Percentiles rank a stretch among this genome's conserved stretches.
These are phyloP conservation scores for Penicillium coffeae DNA, from an alignment of 495 filamentous ascomycete genomes.

Conservation along the genomic window DNA sequence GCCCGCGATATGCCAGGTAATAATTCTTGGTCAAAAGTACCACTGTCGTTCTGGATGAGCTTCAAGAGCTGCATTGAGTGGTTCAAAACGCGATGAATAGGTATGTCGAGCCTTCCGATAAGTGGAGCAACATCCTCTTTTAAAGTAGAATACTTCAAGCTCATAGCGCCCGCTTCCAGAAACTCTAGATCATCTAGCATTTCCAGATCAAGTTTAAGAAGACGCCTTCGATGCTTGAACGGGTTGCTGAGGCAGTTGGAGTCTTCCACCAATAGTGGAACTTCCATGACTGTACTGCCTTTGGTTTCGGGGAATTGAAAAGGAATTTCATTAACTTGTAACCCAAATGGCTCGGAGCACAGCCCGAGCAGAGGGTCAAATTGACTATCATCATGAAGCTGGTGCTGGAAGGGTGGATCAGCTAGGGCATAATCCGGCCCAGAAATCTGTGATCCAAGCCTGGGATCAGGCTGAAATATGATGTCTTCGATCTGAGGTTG, in stretches of 20 bases:
- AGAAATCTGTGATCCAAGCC: background rate
- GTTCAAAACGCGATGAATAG: conserved; percentile 16
- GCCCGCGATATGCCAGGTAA: background rate
- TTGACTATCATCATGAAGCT: background rate
- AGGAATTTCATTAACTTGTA: background rate
- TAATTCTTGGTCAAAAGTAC: background rate
- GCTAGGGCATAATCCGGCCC: background rate
- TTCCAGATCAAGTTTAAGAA: conserved; percentile 14
- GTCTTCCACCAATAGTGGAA: background rate
- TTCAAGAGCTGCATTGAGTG: conserved; percentile 18
- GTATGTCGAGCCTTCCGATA: conserved; percentile 10
- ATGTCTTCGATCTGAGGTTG: conserved; percentile 1
- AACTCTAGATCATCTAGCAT: conserved; percentile 18
- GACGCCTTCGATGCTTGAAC: conserved; percentile 1
- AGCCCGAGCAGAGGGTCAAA: background rate
- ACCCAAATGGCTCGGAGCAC: background rate
- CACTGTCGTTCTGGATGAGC: conserved; percentile 4
- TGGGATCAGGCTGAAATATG: background rate
- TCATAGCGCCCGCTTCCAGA: conserved; percentile 1
- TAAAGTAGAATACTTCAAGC: background rate
- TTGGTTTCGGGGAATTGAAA: background rate
- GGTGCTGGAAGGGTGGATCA: background rate
- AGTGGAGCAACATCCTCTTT: background rate
- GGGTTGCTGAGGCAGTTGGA: background rate
- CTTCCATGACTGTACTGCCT: background rate